These are phyloP conservation scores for Solanum habrochaites DNA, from an alignment of 257 asterid species.

Conservation along the genomic window DNA sequence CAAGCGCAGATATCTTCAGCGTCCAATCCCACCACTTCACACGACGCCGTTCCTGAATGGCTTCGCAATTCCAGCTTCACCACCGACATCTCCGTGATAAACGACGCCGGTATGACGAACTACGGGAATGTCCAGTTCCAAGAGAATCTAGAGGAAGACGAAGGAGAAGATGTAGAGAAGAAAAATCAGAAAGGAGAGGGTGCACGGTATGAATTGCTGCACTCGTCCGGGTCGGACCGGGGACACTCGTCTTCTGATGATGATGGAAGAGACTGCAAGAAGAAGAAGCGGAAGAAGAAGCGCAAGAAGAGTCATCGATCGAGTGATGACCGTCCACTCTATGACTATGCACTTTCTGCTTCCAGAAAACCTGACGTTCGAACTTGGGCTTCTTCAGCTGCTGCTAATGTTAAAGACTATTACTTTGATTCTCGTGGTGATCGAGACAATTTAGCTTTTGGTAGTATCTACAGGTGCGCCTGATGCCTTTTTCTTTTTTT, in stretches of 20 bases:
- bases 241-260: conserved; percentile 22
- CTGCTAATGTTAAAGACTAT: conserved; percentile 40
- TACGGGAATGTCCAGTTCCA: not conserved
- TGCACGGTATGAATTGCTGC: conserved; percentile 45
- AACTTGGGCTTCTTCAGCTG: conserved; percentile 49
- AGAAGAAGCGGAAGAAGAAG: conserved; percentile 16
- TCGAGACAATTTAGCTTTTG: conserved; percentile 79
- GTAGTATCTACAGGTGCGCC: conserved; percentile 63
- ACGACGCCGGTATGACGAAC: conserved; percentile 47
- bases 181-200: conserved; percentile 4
- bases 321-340: conserved; percentile 9
- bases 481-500: not conserved
- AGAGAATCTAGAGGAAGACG: conserved; percentile 25
- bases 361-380: conserved; percentile 53
- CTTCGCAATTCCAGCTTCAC: conserved; percentile 73
- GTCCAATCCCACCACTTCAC: not conserved
- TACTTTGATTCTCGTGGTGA: conserved; percentile 95
- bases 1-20: conserved; percentile 13
- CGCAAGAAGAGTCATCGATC: conserved; percentile 29
- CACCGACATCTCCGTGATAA: conserved; percentile 53
- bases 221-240: conserved; percentile 50
- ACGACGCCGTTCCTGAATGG: conserved; percentile 36
- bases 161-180: conserved; percentile 2
- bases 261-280: conserved; percentile 12
- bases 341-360: conserved; percentile 32